Base-by-base conservation (phyloP, 225 moss, liverwort and hornwort species). In the Ulota crispa region DNA sequence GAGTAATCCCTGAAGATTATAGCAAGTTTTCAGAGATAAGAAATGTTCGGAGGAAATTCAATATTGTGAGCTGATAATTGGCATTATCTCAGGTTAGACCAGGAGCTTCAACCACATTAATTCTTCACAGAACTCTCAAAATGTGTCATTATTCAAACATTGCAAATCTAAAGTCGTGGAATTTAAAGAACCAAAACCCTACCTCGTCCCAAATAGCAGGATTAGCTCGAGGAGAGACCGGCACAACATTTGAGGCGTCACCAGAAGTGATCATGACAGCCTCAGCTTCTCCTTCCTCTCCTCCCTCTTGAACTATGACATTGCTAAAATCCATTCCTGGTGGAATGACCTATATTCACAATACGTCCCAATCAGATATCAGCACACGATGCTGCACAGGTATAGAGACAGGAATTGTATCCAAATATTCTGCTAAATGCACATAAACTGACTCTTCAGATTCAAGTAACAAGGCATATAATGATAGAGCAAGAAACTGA, bases 301-400 rank as follows among this genome's bases (percentile, higher is more conserved):
- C 88, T 65, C 77, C 72, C 30, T 94, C 94, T 77, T 84, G 92
- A 41, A 92, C 88, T 55, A 87, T 88, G 42, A 94, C 92, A 68
- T 88, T 89, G 81, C 91, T 94, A 64, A 94, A 94, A 70, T 94
- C 92, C 94, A 94, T 89, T 36, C 94, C 94, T 45, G 92, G 94
- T n/a, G 92, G 91, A 77, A 94, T 91, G 31, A 94, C 92, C 92
- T 94, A 76, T 53, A 84, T 30, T 75, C 86, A 76, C 66, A 64
- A 55, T 7, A 64, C 42, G 52, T 64, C 20, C 27, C 66, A 41
- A 53, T 54, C 53, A 52, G 66, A 54, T 5, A 53, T 79, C 71
- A 87, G 21, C 32, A 71, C 15, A 62, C 27, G 30, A 69, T 73
- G 63, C 64, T 47, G 41, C 68, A 78, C 27, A 32, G 53, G 23